Conservation (phyloP, 805 yeast species). For the Diddensiella santjacobensis region DNA sequence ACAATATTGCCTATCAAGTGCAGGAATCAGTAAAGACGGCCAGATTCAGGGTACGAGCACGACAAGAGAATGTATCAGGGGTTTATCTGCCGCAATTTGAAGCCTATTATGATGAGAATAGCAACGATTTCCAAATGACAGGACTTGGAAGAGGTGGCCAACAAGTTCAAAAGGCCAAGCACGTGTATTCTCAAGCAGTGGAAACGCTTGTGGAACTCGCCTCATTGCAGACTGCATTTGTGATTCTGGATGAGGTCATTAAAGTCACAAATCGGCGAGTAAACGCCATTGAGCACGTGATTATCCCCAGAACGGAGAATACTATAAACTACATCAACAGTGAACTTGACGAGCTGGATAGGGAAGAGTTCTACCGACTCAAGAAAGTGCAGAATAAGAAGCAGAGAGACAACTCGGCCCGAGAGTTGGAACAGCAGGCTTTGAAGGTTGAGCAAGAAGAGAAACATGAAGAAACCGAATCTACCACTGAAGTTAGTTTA, state of each 20-base stretch:
- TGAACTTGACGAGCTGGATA: conserved; percentile 93
- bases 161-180: conserved; percentile 91
- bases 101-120: conserved; percentile 72
- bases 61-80: conserved; percentile 95
- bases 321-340: conserved; percentile 89
- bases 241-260: conserved; percentile 94
- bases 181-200: conserved; percentile 92
- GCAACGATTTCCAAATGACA: conserved; percentile 92
- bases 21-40: conserved; percentile 88
- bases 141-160: conserved; percentile 99
- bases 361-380: conserved; percentile 95
- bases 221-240: conserved; percentile 93
- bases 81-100: conserved; percentile 92
- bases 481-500: background rate
- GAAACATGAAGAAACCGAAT: conserved; percentile 3
- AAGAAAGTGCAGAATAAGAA: conserved; percentile 96
- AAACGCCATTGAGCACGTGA: conserved; percentile 97
- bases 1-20: conserved; percentile 90
- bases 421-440: conserved; percentile 41
- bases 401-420: conserved; percentile 68
- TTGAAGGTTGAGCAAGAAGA: conserved; percentile 1
- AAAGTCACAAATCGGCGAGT: conserved; percentile 98
- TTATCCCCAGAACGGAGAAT: conserved; percentile 95
- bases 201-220: conserved; percentile 95
- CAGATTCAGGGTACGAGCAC: conserved; percentile 83